Evolutionary conservation across 164 flowering plant species (phyloP), one percentile per base, ranked within the genome.

Genomic region (Vitis cinerea): DNA sequence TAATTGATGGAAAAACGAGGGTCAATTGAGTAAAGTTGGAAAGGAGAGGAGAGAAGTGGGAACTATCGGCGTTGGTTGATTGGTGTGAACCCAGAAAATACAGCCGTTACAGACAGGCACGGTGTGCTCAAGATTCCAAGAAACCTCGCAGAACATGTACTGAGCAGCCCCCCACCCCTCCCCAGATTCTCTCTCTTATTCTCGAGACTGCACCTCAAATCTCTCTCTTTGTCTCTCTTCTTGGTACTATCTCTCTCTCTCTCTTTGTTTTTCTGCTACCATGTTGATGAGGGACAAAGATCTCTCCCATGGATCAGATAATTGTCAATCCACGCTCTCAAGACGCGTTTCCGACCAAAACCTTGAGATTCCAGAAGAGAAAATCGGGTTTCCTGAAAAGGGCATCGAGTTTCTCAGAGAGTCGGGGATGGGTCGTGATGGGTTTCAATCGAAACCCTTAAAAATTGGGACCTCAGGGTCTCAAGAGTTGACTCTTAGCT

Each of bases 401-500:
- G 83, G 81, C 59, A 59, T 76, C 50, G 81, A 75, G 75, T 83
- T 83, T 68, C 71, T 82, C 13, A 69, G 77, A n/a, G 83, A 74
- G 23, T 75, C 86, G 16, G 73, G 73, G 17, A 64, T 70, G 79
- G 73, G 74, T 74, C 75, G 59, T 66, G 81, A 80, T 73, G 85
- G 83, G 74, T 76, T 73, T 57, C 68, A 60, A 17, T 68, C 78
- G 12, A 84, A 76, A 69, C 59, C 79, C 49, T 71, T 67, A 4
- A 85, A 74, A 72, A 67, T 62, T 9, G 86, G 84, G 12, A 81
- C 68, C 71, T 71, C 78, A 9, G 79, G 83, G 10, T 80, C 84
- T 16, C 91, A 88, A 65, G 98, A 93, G 78, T 85, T 93, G 16
- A 93, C 97, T 62, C 75, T 91, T 10, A 91, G 95, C 78, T 91